These are phyloP conservation scores for Protomyces inundatus DNA, from an alignment of 1,139 yeast species.

Conservation along the genomic window DNA sequence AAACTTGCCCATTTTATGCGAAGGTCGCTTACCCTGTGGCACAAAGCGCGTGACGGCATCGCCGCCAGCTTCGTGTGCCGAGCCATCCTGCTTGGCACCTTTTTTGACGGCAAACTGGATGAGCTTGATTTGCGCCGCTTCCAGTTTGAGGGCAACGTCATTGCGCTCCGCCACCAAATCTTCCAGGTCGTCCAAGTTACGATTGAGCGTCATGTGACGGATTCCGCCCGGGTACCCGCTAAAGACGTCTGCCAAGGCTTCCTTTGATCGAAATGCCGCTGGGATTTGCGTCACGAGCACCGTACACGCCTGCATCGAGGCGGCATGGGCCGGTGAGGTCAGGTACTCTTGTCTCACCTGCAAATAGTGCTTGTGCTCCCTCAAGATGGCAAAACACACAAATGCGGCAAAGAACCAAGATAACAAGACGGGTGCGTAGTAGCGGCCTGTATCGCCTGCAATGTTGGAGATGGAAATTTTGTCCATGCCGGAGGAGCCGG, in stretches of 20 bases:
- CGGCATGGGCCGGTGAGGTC: constrained; percentile 68
- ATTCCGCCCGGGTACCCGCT: constrained; percentile 50
- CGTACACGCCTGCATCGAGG: constrained; percentile 67
- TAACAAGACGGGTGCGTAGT: constrained; percentile 48
- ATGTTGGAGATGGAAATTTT: constrained; percentile 67
- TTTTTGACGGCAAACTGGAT: constrained; percentile 61
- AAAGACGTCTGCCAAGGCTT: constrained; percentile 54
- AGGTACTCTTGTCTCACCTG: constrained; percentile 76
- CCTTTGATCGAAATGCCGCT: constrained; percentile 56
- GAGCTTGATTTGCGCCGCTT: constrained; percentile 60
- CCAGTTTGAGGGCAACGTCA: constrained; percentile 57
- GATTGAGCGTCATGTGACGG: constrained; percentile 65
- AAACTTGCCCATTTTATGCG: constrained; percentile 49
- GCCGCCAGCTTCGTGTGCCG: constrained; percentile 27
- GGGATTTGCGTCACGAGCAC: constrained; percentile 80
- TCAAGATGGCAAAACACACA: constrained; percentile 63
- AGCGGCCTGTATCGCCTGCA: constrained; percentile 21
- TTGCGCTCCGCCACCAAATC: constrained; percentile 58
- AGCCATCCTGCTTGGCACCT: constrained; percentile 27
- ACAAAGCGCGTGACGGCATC: constrained; percentile 45
- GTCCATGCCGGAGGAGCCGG: constrained; percentile 60
- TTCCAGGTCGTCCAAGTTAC: constrained; percentile 58
- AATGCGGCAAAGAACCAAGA: constrained; percentile 75
- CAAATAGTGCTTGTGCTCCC: constrained; percentile 76
- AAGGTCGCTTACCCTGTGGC: constrained; percentile 72